These are phyloP conservation scores for Filobasidium uniguttulatum DNA, from an alignment of 1,284 basidiomycete genomes.

Conservation along the genomic window DNA sequence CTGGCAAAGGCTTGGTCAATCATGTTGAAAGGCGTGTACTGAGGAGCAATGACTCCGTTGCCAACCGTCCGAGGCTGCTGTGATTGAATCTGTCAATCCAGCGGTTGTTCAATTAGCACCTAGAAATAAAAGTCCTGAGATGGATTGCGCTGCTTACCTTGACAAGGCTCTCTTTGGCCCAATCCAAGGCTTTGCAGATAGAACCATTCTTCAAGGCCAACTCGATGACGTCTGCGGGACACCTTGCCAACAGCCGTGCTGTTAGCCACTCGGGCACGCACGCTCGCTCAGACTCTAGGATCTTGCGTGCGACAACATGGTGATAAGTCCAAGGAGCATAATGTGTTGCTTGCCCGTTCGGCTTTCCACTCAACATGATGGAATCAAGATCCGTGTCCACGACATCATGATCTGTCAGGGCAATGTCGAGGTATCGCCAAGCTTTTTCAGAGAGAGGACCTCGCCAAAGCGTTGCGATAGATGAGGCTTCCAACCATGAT, in stretches of 20 bases:
- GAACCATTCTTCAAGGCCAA: background rate
- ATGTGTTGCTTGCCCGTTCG: no score
- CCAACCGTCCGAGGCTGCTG: conserved; percentile 1
- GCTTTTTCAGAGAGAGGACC: conserved; percentile 67
- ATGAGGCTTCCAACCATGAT: conserved; percentile 69
- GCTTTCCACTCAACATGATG: no score
- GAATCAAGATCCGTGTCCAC: background rate
- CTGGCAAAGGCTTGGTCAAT: conserved; percentile 10
- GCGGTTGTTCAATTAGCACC: no score
- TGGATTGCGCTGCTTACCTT: background rate
- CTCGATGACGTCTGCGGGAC: background rate
- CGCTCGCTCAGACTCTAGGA: background rate
- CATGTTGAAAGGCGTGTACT: conserved; percentile 9
- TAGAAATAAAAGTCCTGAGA: no score
- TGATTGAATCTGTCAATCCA: background rate
- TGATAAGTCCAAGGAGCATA: background rate
- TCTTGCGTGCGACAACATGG: background rate
- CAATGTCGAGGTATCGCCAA: conserved; percentile 73
- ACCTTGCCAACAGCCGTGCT: background rate
- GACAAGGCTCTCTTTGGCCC: background rate
- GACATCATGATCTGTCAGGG: conserved; percentile 61
- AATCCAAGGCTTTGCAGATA: background rate
- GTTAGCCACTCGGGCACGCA: background rate
- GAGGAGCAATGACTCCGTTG: conserved; percentile 4
- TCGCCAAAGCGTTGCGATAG: conserved; percentile 59